Evolutionary conservation across 1,284 basidiomycete species (phyloP), one percentile per base, ranked within the genome.

Genomic region (Moniliophthora roreri): DNA sequence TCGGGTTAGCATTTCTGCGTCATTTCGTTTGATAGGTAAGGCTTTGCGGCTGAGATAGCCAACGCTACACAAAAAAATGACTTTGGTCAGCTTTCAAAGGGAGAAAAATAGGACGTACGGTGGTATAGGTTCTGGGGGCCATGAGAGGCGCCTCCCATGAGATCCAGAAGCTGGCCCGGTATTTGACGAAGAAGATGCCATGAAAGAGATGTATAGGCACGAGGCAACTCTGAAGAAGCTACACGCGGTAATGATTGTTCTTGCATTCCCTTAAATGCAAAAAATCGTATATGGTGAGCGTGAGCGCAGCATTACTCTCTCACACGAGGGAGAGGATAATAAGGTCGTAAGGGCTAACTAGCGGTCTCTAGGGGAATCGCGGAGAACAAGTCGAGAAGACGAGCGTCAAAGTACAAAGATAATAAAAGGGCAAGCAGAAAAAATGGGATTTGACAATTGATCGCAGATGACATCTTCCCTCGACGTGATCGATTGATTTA

Each of bases 1-100:
- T 55, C 89, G 81, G 21, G 86, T 87, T 60, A 91, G 78, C 55
- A 87, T 85, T 65, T 90, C 85, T 38, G 87, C 88, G 66, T 91
- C 89, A 60, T 79, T 78, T 61, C 82, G 82, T 71, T 91, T 89
- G 69, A 90, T 88, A 51, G 88, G 87, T 57, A 90, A 71, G 35
- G 81, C 80, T 70, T 88, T 89, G 62, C 87, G 77, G 62, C 79
- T 85, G 60, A 82, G 78, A 66, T 87, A 86, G 48, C 81, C 83
- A 58, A 82, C 79, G 57, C 87, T 89, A 60, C 37, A 55, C 55
- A 49, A n/a, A 28, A 47, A 40, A 55, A 53, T 48, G 49, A 50
- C n/a, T 49, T 49, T 36, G 16, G 34, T 46, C 53, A 35, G 58
- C 58, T n/a, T 46, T 46, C 50, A 53, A 56, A 50, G 48, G 23